A percentile compares a stretch with the other conserved stretches of the same genome.
Evolutionary conservation across 139 green algal genomes (phyloP).

Genomic region (Chlorella sp.): DNA sequence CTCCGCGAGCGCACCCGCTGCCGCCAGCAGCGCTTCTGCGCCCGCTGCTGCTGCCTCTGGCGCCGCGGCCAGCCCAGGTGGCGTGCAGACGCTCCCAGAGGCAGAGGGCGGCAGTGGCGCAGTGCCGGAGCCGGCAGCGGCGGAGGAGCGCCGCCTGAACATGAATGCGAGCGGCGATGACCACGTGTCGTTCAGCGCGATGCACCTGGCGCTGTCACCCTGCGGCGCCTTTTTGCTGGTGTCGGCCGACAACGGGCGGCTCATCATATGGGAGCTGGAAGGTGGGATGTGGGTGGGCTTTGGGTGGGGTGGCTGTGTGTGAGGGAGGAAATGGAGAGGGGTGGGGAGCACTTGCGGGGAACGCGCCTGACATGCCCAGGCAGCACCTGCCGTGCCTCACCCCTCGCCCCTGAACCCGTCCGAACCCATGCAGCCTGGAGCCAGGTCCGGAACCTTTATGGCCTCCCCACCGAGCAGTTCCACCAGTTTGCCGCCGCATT

Average conservation of each 20-base stretch:
- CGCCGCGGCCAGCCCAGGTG: no score
- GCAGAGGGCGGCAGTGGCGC: not conserved
- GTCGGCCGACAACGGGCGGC: conserved; percentile 52
- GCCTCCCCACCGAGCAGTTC: conserved; percentile 44
- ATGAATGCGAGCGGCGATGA: conserved; percentile 66
- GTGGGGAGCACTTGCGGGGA: not conserved
- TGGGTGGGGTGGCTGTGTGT: no score
- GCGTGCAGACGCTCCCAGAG: no score
- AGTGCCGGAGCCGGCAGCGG: not conserved
- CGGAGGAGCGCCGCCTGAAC: conserved; percentile 47
- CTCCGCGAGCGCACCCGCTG: not conserved
- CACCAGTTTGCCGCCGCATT: conserved; percentile 36
- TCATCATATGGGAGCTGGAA: conserved; percentile 48
- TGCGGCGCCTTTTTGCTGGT: conserved; percentile 51
- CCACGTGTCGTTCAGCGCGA: conserved; percentile 62
- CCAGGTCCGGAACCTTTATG: conserved; percentile 41
- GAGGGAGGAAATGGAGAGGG: not conserved
- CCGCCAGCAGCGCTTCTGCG: not conserved
- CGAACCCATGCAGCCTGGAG: conserved; percentile 35
- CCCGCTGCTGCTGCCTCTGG: no score
- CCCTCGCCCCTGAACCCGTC: not conserved
- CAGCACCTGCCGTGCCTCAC: not conserved
- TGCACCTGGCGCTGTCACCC: conserved; percentile 51
- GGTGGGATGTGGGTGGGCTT: conserved; percentile 26
- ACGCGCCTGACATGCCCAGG: no score